Evolutionary conservation across 495 filamentous ascomycete genomes (phyloP), one percentile per base, ranked within the genome.

Genomic region (Extremus antarcticus): DNA sequence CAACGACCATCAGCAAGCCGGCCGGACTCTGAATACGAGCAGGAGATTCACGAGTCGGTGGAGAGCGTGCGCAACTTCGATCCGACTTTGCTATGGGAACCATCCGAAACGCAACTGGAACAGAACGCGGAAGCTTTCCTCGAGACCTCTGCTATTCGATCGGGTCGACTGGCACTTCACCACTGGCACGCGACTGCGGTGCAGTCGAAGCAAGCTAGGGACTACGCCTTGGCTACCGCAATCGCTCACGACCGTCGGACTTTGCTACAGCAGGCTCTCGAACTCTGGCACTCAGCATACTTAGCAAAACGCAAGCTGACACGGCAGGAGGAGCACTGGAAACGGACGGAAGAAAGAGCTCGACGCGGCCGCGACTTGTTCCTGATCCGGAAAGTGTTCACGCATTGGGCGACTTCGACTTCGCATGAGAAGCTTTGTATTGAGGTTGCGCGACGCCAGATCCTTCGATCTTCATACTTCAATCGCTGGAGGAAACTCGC

Each of bases 401-500:
- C 78, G 2, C 83, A 88, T 59, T 91, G 87, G 87, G 79, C 78
- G 24, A 77, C 80, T 47, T 69, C 76, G 17, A 71, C 80, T 38
- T 74, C 72, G 7, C 83, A 88, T 46, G 76, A 84, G 58, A 71
- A 78, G 17, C 70, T 75, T 54, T 74, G 70, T 38, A 83, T 82
- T 2, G 74, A 74, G 20, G 70, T 76, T 49, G 86, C 84, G 22
- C 76, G 84, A 53, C 69, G 77, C 56, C 85, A 86, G 66, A 77
- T 90, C 22, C 69, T 90, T 13, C 72, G 81, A 57, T 76, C 80
- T 53, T 83, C 82, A 53, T 88, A 83, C 61, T 92, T 90, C 65
- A 81, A 82, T 59, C 82, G 81, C 2, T 92, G 87, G 87, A 76
- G 80, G 32, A 80, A 81, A 43, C 82, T 88, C 46, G 89, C 87